Base-by-base conservation (phyloP, 73 alveolate genomes). In the Symbiodinium pilosum region DNA sequence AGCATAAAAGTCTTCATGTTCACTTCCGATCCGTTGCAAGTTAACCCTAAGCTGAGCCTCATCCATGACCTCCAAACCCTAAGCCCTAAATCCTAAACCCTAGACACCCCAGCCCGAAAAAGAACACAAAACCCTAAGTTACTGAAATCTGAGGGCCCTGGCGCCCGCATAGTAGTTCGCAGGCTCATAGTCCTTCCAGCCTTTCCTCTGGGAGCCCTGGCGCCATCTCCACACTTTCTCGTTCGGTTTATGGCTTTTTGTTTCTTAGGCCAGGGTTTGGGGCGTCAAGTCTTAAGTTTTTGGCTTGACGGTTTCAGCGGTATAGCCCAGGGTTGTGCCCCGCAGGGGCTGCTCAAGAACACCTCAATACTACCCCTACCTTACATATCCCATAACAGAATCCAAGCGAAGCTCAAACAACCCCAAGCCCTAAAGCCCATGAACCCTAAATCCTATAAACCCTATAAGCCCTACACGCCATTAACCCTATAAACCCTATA, bases 101-200 rank as follows among this genome's bases (percentile, higher is more conserved):
- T 51, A 2, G 21, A 51, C 12, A 20, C 69, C 1, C 14, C 14
- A 52, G 18, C 71, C 71, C 71, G 18, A 54, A 54, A 54, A 24
- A 54, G 3, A 54, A 4, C 71, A 4, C 71, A 51, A 51, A 51
- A 51, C 21, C 30, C 28, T 14, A 54, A 54, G 4, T 4, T n/a
- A 32, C 41, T 21, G 0, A 20, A 4, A 64, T 26, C 34, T 64
- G 81, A n/a, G 81, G 12, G 41, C 81, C 20, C 81, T 34, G 81
- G 30, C 81, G 81, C 81, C 81, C 81, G 9, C 41, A 38, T 64
- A 64, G 30, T 34, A 30, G 81, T 1, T 20, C 34, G 81, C 41
- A 28, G 81, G 81, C 81, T 64, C 81, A 64, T 64, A 64, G 30
- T 64, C 81, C 41, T 64, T 64, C 81, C 81, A 64, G 81, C 81